Base-by-base conservation (phyloP, 805 yeast species). In the Saturnispora silvae region DNA sequence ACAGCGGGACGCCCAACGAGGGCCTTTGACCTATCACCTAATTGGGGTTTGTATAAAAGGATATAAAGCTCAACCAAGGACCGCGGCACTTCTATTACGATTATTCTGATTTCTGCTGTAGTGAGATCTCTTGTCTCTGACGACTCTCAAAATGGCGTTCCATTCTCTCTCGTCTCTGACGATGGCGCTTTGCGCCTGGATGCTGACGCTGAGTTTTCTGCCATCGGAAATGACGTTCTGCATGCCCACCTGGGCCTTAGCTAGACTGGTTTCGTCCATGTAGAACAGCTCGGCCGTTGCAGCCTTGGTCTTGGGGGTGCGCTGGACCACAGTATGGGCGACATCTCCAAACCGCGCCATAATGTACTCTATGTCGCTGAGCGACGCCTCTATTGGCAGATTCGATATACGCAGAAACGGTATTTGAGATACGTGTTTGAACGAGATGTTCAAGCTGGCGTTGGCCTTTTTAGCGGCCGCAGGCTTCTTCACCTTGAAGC, bases 401-500 rank as follows among this genome's bases (percentile, higher is more conserved):
- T 63, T 63, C 13, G 38, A 39, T 7, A 63, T 45, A 29, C 58
- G 49, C 11, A 61, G 33, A 33, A 59, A 49, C 19, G 44, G 46
- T 7, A 48, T 43, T 5, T 35, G 28, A 1, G 55, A 40, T 1
- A 50, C 46, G 31, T 54, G 45, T 38, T 48, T 53, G 30, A 60
- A 45, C 11, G 13, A 7, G 25, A 31, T 31, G 3, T 20, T n/a
- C n/a, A n/a, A n/a, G n/a, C n/a, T n/a, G n/a, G n/a, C n/a, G n/a
- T n/a, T n/a, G n/a, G n/a, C n/a, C n/a, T n/a, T n/a, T n/a, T n/a
- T n/a, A n/a, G n/a, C n/a, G n/a, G n/a, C n/a, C n/a, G n/a, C n/a
- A n/a, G n/a, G n/a, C n/a, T n/a, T n/a, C n/a, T n/a, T n/a, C n/a
- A n/a, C n/a, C n/a, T n/a, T n/a, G n/a, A n/a, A n/a, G n/a, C n/a